phyloP scores from a whole-genome alignment of 2,329 filamentous ascomycete genomes.

The Pseudopyrenochaeta lycopersici region DNA sequence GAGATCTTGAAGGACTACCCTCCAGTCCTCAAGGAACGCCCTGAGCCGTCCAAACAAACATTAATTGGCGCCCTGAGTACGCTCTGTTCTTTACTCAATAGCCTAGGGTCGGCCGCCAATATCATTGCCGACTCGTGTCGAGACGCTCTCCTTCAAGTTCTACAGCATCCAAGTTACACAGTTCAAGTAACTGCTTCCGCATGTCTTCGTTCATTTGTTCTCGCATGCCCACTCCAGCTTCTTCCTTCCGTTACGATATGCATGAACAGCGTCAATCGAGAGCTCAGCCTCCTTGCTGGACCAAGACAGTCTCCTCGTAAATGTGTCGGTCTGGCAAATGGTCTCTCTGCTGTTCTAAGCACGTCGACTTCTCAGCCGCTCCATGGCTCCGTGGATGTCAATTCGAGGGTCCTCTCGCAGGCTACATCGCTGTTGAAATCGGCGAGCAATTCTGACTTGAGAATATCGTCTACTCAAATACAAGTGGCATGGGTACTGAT shows the following conservation, averaged over 20 bases:
- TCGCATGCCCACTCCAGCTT: conserved; percentile 91
- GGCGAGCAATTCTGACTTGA: conserved; percentile 87
- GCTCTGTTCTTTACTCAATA: conserved; percentile 78
- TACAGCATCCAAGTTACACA: conserved; percentile 95
- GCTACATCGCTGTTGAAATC: conserved; percentile 92
- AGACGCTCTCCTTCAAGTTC: conserved; percentile 86
- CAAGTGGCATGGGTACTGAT: conserved; percentile 98
- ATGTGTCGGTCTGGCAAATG: conserved; percentile 91
- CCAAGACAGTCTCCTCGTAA: conserved; percentile 81
- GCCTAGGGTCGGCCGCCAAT: conserved; percentile 82
- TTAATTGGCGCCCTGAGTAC: conserved; percentile 82
- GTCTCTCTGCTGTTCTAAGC: conserved; percentile 87
- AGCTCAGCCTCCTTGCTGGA: conserved; percentile 78
- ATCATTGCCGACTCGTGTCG: conserved; percentile 82
- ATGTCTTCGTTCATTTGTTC: conserved; percentile 85
- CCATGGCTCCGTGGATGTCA: conserved; percentile 94
- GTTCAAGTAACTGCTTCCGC: conserved; percentile 91
- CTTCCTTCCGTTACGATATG: conserved; percentile 91
- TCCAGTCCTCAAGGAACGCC: conserved; percentile 83
- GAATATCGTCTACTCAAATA: conserved; percentile 91
- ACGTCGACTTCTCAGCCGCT: conserved; percentile 87
- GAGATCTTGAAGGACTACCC: conserved; percentile 94
- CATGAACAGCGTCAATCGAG: conserved; percentile 92
- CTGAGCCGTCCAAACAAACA: conserved; percentile 87
- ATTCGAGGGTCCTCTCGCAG: conserved; percentile 88